Evolutionary conservation across 495 filamentous ascomycete species (phyloP).

Genomic region (Aspergillus conjunctus): DNA sequence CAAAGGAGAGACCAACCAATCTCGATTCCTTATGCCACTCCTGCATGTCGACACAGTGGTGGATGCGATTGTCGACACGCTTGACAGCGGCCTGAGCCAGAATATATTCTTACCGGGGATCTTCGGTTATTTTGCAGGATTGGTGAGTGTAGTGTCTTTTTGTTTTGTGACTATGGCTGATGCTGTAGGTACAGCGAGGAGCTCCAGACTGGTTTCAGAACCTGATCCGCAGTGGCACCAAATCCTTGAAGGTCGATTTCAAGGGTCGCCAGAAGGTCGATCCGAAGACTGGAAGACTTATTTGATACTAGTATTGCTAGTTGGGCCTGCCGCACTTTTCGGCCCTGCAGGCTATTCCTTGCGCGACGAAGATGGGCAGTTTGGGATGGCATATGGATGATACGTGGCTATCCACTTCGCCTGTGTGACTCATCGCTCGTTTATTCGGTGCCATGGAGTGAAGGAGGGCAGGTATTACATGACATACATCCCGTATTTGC

Average conservation of each 20-base stretch:
- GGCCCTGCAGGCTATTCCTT: too few species aligned
- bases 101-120: constrained; percentile 37
- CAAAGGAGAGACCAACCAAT: constrained; percentile 30
- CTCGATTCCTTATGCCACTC: constrained; percentile 37
- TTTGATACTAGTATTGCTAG: background rate
- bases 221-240: constrained; percentile 21
- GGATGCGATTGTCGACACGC: constrained; percentile 34
- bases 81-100: constrained; percentile 36
- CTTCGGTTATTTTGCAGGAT: constrained; percentile 33
- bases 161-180: constrained; percentile 7
- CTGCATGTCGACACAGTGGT: constrained; percentile 40
- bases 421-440: too few species aligned
- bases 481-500: too few species aligned
- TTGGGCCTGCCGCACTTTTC: too few species aligned
- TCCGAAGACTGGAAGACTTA: constrained; percentile 25
- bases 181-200: constrained; percentile 18
- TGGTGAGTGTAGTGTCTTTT: constrained; percentile 30
- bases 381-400: too few species aligned
- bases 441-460: too few species aligned
- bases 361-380: too few species aligned
- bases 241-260: constrained; percentile 30
- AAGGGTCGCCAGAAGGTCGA: constrained; percentile 29
- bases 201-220: constrained; percentile 26
- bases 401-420: too few species aligned
- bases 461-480: too few species aligned